Evolutionary conservation across 2,329 filamentous ascomycete genomes (phyloP).

Genomic region (Exophiala calicioides): DNA sequence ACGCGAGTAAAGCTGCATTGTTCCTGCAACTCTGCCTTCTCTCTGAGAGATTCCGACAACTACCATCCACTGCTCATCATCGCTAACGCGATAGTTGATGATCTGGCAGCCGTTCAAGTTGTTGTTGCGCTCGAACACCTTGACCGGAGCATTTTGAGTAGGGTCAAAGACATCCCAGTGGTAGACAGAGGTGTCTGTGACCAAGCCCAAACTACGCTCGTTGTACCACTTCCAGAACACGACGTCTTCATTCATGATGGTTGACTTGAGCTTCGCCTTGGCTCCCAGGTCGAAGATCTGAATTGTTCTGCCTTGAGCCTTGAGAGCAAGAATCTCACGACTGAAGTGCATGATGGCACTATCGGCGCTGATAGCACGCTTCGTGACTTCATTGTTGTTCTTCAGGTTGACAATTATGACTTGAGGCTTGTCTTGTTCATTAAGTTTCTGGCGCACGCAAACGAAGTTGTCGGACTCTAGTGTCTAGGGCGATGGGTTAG

Average conservation of each 20-base stretch:
- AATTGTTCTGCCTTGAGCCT: slow-evolving; percentile 88
- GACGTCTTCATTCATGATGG: slow-evolving; percentile 94
- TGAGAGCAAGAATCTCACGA: slow-evolving; percentile 92
- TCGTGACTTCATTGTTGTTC: slow-evolving; percentile 92
- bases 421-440: slow-evolving; percentile 79
- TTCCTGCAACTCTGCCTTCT: slow-evolving; percentile 88
- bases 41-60: slow-evolving; percentile 94
- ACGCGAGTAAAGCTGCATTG: slow-evolving; percentile 95
- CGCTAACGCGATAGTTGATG: slow-evolving; percentile 97
- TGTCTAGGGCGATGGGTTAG: too few species aligned
- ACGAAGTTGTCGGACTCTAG: slow-evolving; percentile 97
- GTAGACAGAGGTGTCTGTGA: slow-evolving; percentile 88
- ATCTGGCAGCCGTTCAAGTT: slow-evolving; percentile 93
- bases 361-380: slow-evolving; percentile 95
- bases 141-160: slow-evolving; percentile 74
- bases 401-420: slow-evolving; percentile 98
- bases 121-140: slow-evolving; percentile 91
- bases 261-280: slow-evolving; percentile 95
- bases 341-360: slow-evolving; percentile 99
- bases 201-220: slow-evolving; percentile 80
- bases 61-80: slow-evolving; percentile 97
- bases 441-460: slow-evolving; percentile 93
- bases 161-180: slow-evolving; percentile 97
- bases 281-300: slow-evolving; percentile 95
- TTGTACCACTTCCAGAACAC: slow-evolving; percentile 99